Evolutionary conservation across 2,329 filamentous ascomycete species (phyloP).

Genomic region (Fusarium floridanum): DNA sequence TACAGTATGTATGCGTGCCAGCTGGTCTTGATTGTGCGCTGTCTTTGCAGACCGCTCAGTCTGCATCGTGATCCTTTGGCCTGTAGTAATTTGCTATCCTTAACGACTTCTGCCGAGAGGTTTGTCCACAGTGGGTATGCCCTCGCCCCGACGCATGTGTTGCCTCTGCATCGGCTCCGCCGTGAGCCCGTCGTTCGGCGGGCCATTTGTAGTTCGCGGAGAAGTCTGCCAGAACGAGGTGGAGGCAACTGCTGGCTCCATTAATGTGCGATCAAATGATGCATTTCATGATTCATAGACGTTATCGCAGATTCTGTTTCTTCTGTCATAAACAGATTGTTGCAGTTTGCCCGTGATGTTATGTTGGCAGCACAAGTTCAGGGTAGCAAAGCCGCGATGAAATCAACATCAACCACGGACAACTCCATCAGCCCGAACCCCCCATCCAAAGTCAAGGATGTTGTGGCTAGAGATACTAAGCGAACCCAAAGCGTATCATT

Average conservation of each 20-base stretch:
- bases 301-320: background rate
- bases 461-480: slow-evolving; percentile 10
- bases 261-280: background rate
- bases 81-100: background rate
- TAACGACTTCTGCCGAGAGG: slow-evolving; percentile 7
- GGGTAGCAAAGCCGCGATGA: slow-evolving; percentile 13
- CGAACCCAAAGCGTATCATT: slow-evolving; percentile 20
- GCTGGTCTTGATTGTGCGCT: background rate
- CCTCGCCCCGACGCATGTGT: slow-evolving; percentile 16
- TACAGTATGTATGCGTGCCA: background rate
- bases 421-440: background rate
- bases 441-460: slow-evolving; percentile 10
- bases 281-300: slow-evolving; percentile 27
- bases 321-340: slow-evolving; percentile 5
- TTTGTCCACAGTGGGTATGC: slow-evolving; percentile 37
- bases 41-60: slow-evolving; percentile 1
- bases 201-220: slow-evolving; percentile 7
- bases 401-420: background rate
- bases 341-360: background rate
- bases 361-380: slow-evolving; percentile 7
- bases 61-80: background rate
- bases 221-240: slow-evolving; percentile 18
- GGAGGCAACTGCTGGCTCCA: slow-evolving; percentile 10
- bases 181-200: slow-evolving; percentile 10
- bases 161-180: slow-evolving; percentile 24